phyloP scores from a whole-genome alignment of 2,329 filamentous ascomycete genomes.

The Colletotrichum australisinense region DNA sequence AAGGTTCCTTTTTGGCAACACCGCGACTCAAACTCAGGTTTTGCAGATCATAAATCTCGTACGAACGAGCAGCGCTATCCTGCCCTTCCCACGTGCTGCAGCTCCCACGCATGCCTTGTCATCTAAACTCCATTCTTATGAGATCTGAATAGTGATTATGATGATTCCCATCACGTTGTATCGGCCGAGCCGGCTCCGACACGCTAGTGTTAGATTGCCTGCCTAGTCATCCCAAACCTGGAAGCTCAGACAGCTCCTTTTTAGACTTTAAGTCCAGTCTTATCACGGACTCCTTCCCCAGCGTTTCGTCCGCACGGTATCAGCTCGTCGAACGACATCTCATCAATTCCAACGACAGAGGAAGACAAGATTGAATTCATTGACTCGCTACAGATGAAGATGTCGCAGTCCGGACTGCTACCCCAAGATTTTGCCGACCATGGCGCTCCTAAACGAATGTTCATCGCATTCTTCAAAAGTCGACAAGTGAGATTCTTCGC shows the following conservation, averaged over 20 bases:
- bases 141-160: neutral
- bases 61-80: neutral
- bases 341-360: neutral
- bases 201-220: neutral
- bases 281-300: neutral
- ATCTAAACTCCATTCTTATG: neutral
- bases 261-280: neutral
- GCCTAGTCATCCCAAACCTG: conserved; percentile 22
- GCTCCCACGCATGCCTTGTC: neutral
- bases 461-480: neutral
- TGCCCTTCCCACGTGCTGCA: neutral
- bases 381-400: neutral
- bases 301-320: neutral
- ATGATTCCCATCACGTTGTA: neutral
- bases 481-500: neutral
- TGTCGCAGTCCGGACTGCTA: conserved; percentile 14
- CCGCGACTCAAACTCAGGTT: neutral
- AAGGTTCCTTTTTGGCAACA: neutral
- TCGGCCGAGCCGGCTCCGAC: conserved; percentile 26
- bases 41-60: neutral
- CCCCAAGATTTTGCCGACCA: neutral
- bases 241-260: conserved; percentile 17
- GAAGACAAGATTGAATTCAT: neutral
- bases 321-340: neutral
- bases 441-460: neutral